A percentile compares a stretch with the other conserved stretches of the same genome.
These are phyloP conservation scores for Mortierella antarctica DNA, from an alignment of 192 early-diverging fungal species.

Conservation along the genomic window DNA sequence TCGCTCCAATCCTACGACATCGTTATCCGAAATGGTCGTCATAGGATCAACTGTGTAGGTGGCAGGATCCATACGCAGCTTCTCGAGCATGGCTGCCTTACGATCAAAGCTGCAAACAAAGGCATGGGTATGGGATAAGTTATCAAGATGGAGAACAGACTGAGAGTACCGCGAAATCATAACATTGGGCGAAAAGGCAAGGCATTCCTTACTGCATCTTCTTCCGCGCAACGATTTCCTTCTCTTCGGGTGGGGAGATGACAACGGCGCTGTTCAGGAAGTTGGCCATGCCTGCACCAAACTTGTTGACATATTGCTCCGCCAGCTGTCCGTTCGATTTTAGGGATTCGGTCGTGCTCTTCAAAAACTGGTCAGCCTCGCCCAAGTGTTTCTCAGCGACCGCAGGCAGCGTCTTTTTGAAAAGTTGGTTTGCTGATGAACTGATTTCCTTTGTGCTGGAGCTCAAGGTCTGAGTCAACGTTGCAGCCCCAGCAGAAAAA, in stretches of 20 bases:
- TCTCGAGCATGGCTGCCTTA: constrained; percentile 58
- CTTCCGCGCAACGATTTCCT: constrained; percentile 17
- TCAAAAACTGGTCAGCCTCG: constrained; percentile 39
- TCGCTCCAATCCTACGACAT: constrained; percentile 49
- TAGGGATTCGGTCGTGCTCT: constrained; percentile 41
- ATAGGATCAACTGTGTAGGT: constrained; percentile 56
- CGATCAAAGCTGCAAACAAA: constrained; percentile 50
- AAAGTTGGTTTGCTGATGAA: constrained; percentile 35
- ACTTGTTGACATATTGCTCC: constrained; percentile 63
- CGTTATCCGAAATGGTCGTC: constrained; percentile 42
- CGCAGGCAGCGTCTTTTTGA: constrained; percentile 34
- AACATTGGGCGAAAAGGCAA: too few species aligned
- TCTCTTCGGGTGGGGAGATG: constrained; percentile 52
- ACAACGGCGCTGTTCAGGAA: constrained; percentile 57
- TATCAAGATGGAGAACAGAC: neutral
- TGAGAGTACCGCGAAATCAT: neutral
- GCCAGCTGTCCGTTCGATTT: constrained; percentile 58
- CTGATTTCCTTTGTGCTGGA: constrained; percentile 38
- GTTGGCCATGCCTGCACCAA: constrained; percentile 56
- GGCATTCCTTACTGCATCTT: constrained; percentile 34
- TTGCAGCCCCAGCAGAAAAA: constrained; percentile 22
- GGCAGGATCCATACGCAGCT: constrained; percentile 52
- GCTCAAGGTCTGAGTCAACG: constrained; percentile 27
- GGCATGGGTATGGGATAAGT: neutral
- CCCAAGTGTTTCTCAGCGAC: constrained; percentile 36